Base-by-base conservation (phyloP, 2,329 filamentous ascomycete genomes). In the Claviceps sp. region DNA sequence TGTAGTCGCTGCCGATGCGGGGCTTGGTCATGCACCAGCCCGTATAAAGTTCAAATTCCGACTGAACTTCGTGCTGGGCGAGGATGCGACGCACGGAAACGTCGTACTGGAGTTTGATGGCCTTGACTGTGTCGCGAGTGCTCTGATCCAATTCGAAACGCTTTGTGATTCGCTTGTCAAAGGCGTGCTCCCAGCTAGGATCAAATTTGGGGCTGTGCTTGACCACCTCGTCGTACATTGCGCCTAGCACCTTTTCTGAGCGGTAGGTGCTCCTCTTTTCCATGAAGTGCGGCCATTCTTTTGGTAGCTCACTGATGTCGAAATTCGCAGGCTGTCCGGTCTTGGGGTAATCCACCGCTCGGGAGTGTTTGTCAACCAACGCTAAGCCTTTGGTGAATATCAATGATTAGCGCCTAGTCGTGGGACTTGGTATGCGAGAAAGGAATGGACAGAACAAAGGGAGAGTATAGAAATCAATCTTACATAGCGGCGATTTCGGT, bases 321-420 rank as follows among this genome's bases (percentile, higher is more conserved):
- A 95, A 85, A 19, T 75, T 69, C 0, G 90, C 91, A 0, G 86
- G 79, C 10, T 84, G 76, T 0, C 93, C 93, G 1, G 88, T 91
- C 70, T 98, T 98, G 45, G 87, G 83, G 63, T 93, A 98, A 65
- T 98, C 93, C 1, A 98, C 93, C 0, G 93, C 91, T 59, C 83
- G 81, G 0, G 93, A 97, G 64, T 98, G 93, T 2, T 97, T 70
- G 8, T 77, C 71, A 2, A 91, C 89, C 4, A 97, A 73, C 49
- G 81, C 71, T 0, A 93, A 68, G 59, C 79, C 79, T 81, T 47
- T n/a, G 16, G 6, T 30, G n/a, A 40, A 8, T 7, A 11, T 17
- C 30, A 50, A 50, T 10, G 2, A n/a, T 50, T 41, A 50, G 49
- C 37, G 16, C 7, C 11, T 22, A 24, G 6, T 22, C 5, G 6